Percentiles rank a stretch among this genome's conserved stretches.
Evolutionary conservation across 441 rosid species (phyloP).

Genomic region (Populus tomentosa): DNA sequence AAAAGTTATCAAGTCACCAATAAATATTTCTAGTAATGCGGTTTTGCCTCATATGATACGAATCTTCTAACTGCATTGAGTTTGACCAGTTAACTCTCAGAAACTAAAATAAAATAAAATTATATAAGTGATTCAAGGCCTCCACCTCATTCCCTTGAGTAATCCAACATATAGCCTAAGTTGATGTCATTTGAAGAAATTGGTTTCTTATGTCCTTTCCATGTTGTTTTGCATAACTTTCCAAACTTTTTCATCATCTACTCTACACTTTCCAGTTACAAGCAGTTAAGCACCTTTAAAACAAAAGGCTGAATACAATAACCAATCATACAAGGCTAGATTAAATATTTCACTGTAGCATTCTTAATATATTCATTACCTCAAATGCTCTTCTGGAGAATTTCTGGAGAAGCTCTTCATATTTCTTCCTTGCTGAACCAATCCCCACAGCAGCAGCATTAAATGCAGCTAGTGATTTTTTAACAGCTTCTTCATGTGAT

Average conservation of each 20-base stretch:
- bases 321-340: not conserved
- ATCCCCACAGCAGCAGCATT: slow-evolving; percentile 79
- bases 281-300: not conserved
- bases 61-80: not conserved
- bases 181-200: not conserved
- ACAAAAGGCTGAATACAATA: not conserved
- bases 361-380: slow-evolving; percentile 37
- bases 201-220: not conserved
- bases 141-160: not conserved
- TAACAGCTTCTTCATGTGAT: slow-evolving; percentile 89
- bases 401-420: slow-evolving; percentile 82
- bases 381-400: slow-evolving; percentile 75
- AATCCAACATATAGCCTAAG: not conserved
- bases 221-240: not conserved
- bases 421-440: slow-evolving; percentile 79
- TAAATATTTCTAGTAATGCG: not conserved
- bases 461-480: slow-evolving; percentile 61
- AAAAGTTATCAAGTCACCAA: not conserved
- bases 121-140: not conserved
- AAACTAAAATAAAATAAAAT: not conserved
- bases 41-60: not conserved
- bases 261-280: not conserved
- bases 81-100: not conserved
- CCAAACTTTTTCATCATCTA: not conserved
- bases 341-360: not conserved